These are phyloP conservation scores for Salix viminalis DNA, from an alignment of 345 rosid species.

Conservation along the genomic window DNA sequence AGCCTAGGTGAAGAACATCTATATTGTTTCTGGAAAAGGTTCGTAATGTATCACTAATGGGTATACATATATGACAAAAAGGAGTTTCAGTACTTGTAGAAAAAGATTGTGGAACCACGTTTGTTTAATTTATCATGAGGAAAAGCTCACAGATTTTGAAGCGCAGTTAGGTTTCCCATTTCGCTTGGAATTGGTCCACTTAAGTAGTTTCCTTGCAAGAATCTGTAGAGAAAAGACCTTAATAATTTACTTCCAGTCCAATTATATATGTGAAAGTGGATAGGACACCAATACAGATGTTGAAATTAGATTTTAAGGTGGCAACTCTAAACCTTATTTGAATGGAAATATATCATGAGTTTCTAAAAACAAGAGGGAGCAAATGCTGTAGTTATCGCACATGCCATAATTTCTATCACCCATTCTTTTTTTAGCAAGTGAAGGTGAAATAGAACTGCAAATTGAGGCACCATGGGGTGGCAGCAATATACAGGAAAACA, in stretches of 20 bases:
- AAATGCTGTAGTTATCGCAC: not conserved
- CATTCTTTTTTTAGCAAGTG: not conserved
- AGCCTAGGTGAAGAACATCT: not conserved
- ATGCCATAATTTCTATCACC: not conserved
- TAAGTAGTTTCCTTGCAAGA: slow-evolving; percentile 84
- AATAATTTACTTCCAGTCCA: not conserved
- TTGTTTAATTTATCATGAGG: slow-evolving; percentile 4
- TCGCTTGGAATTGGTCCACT: slow-evolving; percentile 73
- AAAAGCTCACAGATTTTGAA: slow-evolving; percentile 61
- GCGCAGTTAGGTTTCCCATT: slow-evolving; percentile 65
- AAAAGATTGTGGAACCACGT: not conserved
- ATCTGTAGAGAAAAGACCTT: slow-evolving; percentile 40
- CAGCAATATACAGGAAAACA: not conserved
- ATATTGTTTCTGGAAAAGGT: too few relatives aligned
- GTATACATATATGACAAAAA: not conserved
- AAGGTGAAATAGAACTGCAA: not conserved
- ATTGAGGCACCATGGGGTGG: not conserved
- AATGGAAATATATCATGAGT: not conserved
- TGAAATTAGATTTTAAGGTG: not conserved
- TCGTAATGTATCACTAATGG: not conserved
- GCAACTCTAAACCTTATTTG: not conserved
- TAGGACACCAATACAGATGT: not conserved
- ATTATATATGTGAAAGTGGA: not conserved
- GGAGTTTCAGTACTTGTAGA: not conserved
- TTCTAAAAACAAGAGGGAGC: not conserved